These are phyloP conservation scores for Amesomyces nigricolor DNA, from an alignment of 2,329 filamentous ascomycete species.

Conservation along the genomic window DNA sequence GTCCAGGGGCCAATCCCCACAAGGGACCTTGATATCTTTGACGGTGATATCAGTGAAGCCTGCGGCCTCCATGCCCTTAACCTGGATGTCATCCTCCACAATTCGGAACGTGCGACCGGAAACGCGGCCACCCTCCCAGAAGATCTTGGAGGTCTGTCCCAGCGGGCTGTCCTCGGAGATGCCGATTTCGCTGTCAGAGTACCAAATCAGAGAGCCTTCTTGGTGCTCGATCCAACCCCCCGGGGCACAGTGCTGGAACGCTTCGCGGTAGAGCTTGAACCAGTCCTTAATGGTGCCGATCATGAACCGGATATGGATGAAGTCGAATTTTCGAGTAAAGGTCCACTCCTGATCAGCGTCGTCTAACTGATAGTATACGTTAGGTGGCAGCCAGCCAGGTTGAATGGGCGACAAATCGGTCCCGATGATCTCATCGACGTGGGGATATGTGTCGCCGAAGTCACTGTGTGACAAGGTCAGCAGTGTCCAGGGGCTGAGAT, in stretches of 20 bases:
- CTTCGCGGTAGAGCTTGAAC: constrained; percentile 21
- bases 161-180: no score
- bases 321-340: constrained; percentile 28
- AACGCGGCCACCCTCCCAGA: no score
- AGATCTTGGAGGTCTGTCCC: no score
- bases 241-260: constrained; percentile 17
- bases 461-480: constrained; percentile 17
- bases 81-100: no score
- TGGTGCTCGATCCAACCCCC: constrained; percentile 21
- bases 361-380: constrained; percentile 35
- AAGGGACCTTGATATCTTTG: no score
- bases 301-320: constrained; percentile 31
- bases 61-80: no score
- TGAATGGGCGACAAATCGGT: constrained; percentile 32
- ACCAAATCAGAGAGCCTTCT: constrained; percentile 6
- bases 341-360: constrained; percentile 31
- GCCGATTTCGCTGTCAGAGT: constrained; percentile 38
- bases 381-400: constrained; percentile 30
- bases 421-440: constrained; percentile 25
- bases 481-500: no score
- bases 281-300: constrained; percentile 31
- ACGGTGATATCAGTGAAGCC: no score
- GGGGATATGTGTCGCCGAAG: constrained; percentile 32
- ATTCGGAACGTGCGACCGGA: no score
- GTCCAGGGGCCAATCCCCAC: no score